These are phyloP conservation scores for Psilocybe subaeruginosa DNA, from an alignment of 768 basidiomycete genomes.

Conservation along the genomic window DNA sequence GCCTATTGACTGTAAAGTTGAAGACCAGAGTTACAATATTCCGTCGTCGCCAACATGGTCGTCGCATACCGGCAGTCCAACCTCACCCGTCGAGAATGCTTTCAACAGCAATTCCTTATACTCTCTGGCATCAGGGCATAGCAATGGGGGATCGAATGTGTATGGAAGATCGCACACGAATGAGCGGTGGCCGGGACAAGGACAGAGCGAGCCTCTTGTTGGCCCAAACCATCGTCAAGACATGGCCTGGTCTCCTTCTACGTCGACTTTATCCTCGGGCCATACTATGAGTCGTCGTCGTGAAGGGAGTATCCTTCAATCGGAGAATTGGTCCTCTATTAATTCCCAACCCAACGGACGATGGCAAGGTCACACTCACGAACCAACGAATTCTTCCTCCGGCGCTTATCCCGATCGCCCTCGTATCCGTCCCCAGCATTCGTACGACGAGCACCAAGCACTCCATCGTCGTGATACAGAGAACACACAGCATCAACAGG, in stretches of 20 bases:
- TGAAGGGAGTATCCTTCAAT: conserved; percentile 31
- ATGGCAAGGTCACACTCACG: conserved; percentile 41
- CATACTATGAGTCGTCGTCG: conserved; percentile 33
- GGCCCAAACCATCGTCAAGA: conserved; percentile 31
- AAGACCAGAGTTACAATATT: conserved; percentile 46
- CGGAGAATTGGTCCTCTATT: conserved; percentile 39
- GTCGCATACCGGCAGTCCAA: conserved; percentile 30
- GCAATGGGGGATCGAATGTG: conserved; percentile 18
- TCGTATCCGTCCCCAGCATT: conserved; percentile 38
- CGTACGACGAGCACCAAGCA: conserved; percentile 33
- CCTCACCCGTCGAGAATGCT: conserved; percentile 37
- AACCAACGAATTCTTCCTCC: conserved; percentile 21
- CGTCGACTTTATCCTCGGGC: conserved; percentile 21
- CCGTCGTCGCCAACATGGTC: conserved; percentile 42
- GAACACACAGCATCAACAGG: conserved; percentile 14
- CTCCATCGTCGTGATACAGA: conserved; percentile 36
- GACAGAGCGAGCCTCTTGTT: conserved; percentile 20
- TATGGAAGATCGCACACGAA: conserved; percentile 29
- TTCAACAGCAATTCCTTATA: conserved; percentile 37
- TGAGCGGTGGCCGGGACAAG: conserved; percentile 34
- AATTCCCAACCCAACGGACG: conserved; percentile 36
- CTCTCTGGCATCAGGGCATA: conserved; percentile 29
- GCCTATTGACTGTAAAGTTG: conserved; percentile 48
- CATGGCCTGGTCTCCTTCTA: conserved; percentile 24
- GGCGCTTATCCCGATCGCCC: conserved; percentile 39